Evolutionary conservation across 1,139 yeast genomes (phyloP).

Genomic region (Suhomyces choctaworum): DNA sequence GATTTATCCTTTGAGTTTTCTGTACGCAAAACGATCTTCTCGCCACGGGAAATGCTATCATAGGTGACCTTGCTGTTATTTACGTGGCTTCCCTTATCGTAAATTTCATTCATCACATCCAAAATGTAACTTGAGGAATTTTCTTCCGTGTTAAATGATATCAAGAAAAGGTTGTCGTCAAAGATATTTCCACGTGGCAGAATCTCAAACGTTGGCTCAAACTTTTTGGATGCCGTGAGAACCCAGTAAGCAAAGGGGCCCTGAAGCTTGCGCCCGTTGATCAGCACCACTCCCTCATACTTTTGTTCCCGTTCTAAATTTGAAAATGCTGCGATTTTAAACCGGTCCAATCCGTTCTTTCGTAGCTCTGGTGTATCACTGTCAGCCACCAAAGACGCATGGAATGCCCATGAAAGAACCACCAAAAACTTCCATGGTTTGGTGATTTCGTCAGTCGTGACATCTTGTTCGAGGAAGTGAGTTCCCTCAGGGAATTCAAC

Average conservation of each 20-base stretch:
- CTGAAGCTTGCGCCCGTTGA: conserved; percentile 16
- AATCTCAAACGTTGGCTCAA: conserved; percentile 69
- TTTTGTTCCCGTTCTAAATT: conserved; percentile 50
- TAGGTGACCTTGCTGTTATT: conserved; percentile 47
- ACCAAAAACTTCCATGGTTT: conserved; percentile 52
- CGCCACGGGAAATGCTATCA: conserved; percentile 27
- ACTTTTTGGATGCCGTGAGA: conserved; percentile 57
- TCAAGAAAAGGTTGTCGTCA: conserved; percentile 50
- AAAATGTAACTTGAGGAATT: conserved; percentile 38
- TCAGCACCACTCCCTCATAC: conserved; percentile 45
- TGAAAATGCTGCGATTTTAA: conserved; percentile 63
- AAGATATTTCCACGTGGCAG: conserved; percentile 68
- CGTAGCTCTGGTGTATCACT: conserved; percentile 71
- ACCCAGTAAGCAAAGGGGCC: conserved; percentile 68
- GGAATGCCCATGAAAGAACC: conserved; percentile 83
- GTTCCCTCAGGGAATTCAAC: conserved; percentile 55
- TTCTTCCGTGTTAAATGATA: conserved; percentile 50
- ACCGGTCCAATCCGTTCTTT: conserved; percentile 63
- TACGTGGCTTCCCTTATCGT: conserved; percentile 58
- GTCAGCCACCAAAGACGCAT: conserved; percentile 80
- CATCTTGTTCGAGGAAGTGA: conserved; percentile 25
- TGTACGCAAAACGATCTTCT: conserved; percentile 28
- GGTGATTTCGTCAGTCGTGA: conserved; percentile 16
- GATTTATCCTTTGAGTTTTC: conserved; percentile 18
- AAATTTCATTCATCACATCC: conserved; percentile 60